Base-by-base conservation (phyloP, 331 rosid species). In the Stylosanthes scabra region DNA sequence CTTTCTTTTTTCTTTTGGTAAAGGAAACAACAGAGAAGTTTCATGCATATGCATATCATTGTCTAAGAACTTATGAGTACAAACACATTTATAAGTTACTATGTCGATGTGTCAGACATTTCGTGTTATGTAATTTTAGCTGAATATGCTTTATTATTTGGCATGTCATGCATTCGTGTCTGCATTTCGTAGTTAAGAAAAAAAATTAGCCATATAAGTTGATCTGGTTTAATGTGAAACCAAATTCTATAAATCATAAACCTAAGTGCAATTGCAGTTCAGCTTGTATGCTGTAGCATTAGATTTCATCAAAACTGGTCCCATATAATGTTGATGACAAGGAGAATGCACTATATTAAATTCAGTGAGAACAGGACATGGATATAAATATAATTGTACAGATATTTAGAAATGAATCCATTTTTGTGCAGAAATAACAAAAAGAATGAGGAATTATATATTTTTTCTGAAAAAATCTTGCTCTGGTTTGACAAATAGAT, bases 1-100 rank as follows among this genome's bases (percentile, higher is more conserved):
- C 55, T 77, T 64, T 67, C 39, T 69, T 63, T 72, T 40, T 68
- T 57, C 34, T 66, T 49, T 72, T 41, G 27, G 61, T 45, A 28
- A 75, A 80, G 63, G 66, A 4, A 65, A 27, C 13, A 46, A 11
- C 62, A 64, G 37, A 46, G 3, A 39, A 25, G 14, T 54, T 7
- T 51, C 1, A 3, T 52, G 5, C 5, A 31, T 31, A 31, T 31
- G 59, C 66, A 31, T 68, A 64, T 44, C 67, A 62, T 78, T 54
- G 16, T 46, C 64, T 16, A 45, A 62, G 50, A 44, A 46, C 40
- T n/a, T n/a, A n/a, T n/a, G n/a, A n/a, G n/a, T n/a, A n/a, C n/a
- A n/a, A n/a, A n/a, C n/a, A n/a, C n/a, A n/a, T n/a, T n/a, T n/a
- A n/a, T n/a, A n/a, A n/a, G n/a, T n/a, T n/a, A n/a, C n/a, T n/a